phyloP scores from a whole-genome alignment of 2,329 filamentous ascomycete genomes.

The Alternaria brassicicola region DNA sequence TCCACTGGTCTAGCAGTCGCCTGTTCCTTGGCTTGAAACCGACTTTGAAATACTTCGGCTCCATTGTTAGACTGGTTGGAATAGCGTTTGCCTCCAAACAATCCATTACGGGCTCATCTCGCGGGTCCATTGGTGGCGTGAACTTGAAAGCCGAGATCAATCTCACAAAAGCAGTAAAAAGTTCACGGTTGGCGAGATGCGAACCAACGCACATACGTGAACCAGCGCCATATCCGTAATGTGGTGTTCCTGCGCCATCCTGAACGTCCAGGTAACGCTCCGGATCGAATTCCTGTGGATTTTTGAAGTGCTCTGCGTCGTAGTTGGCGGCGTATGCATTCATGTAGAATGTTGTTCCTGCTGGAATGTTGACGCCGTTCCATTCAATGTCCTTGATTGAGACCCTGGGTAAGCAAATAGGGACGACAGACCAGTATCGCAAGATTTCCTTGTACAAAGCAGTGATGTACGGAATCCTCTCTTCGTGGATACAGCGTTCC shows the following conservation, averaged over 20 bases:
- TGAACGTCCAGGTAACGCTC: constrained; percentile 68
- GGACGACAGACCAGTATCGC: constrained; percentile 79
- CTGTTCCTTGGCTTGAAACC: constrained; percentile 54
- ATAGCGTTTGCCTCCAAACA: constrained; percentile 54
- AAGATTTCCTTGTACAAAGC: constrained; percentile 80
- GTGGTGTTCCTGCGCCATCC: constrained; percentile 55
- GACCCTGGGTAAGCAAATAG: constrained; percentile 75
- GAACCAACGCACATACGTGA: constrained; percentile 56
- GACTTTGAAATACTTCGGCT: constrained; percentile 59
- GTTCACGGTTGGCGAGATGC: constrained; percentile 51
- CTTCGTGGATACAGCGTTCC: constrained; percentile 73
- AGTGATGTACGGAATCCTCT: constrained; percentile 77
- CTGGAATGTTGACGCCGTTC: constrained; percentile 69
- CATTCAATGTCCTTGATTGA: constrained; percentile 75
- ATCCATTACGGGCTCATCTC: constrained; percentile 53
- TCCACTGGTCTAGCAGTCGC: constrained; percentile 53
- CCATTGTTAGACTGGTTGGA: constrained; percentile 57
- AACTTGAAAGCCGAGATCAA: constrained; percentile 57
- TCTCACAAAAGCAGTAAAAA: constrained; percentile 56
- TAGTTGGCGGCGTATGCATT: constrained; percentile 77
- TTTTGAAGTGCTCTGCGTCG: constrained; percentile 70
- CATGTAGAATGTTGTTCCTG: constrained; percentile 81
- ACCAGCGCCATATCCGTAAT: constrained; percentile 57
- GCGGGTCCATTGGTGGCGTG: constrained; percentile 47
- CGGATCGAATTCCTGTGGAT: constrained; percentile 68